phyloP scores from a whole-genome alignment of 139 green algal species.

The Pedinophyceae sp. region DNA sequence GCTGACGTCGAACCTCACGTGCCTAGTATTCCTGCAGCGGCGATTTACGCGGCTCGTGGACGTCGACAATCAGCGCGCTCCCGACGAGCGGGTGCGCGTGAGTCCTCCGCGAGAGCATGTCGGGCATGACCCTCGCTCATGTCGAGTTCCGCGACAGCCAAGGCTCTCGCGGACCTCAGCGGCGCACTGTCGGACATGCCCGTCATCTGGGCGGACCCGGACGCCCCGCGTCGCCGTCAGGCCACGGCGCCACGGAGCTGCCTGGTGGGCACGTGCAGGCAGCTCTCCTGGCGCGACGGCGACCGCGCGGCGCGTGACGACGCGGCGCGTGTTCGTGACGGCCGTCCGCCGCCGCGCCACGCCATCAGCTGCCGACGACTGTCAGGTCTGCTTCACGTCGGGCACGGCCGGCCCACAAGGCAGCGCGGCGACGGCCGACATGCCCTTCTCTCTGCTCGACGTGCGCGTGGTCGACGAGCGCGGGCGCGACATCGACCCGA shows the following conservation, averaged over 20 bases:
- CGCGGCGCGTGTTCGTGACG: background rate
- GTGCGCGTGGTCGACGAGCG: conserved; percentile 8
- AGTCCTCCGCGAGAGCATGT: conserved; percentile 37
- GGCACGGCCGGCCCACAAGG: conserved; percentile 51
- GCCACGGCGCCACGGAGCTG: background rate
- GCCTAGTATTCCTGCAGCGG: no score
- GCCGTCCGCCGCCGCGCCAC: background rate
- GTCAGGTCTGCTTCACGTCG: conserved; percentile 62
- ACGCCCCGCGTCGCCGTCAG: background rate
- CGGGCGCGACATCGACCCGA: background rate
- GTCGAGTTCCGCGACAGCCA: background rate
- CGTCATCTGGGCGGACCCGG: background rate
- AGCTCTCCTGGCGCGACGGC: background rate
- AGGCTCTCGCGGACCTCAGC: background rate
- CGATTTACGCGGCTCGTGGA: conserved; percentile 56
- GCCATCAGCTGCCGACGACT: conserved; percentile 6
- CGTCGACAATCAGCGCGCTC: conserved; percentile 51
- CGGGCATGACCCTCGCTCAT: conserved; percentile 32
- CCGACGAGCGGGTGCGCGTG: conserved; percentile 45
- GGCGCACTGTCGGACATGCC: background rate
- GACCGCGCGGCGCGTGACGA: background rate
- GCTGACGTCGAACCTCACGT: no score
- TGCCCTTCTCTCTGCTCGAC: conserved; percentile 9
- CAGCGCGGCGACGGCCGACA: background rate
- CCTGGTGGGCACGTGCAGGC: background rate